These are phyloP conservation scores for Metarhizium robertsii DNA, from an alignment of 2,329 filamentous ascomycete species.

Conservation along the genomic window DNA sequence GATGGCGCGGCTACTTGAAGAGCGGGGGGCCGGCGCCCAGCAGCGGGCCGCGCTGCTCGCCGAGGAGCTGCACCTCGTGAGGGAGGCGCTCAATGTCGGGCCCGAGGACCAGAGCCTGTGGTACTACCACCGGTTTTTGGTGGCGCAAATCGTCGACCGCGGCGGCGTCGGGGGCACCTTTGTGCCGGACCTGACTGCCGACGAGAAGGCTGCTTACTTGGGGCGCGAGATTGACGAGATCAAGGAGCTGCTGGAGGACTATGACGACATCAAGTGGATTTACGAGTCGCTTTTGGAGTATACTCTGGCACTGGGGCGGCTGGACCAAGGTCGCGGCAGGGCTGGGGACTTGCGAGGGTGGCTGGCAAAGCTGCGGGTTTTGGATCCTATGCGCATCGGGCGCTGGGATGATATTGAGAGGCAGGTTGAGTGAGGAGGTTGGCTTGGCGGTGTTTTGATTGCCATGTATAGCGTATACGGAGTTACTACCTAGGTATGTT, in stretches of 20 bases:
- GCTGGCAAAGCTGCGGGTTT: background rate
- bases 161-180: background rate
- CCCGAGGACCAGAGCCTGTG: constrained; percentile 4
- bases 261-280: background rate
- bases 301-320: background rate
- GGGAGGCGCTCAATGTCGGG: constrained; percentile 1
- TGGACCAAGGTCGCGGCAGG: background rate
- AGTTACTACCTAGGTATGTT: too few relatives aligned
- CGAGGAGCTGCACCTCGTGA: background rate
- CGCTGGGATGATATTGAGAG: background rate
- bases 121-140: constrained; percentile 4
- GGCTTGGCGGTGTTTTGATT: too few relatives aligned
- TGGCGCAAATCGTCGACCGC: background rate
- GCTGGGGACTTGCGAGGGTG: background rate
- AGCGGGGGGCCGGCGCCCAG: background rate
- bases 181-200: background rate
- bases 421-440: background rate
- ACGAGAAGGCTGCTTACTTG: background rate
- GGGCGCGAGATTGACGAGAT: constrained; percentile 2
- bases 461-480: too few relatives aligned
- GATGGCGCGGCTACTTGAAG: background rate
- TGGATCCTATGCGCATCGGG: constrained; percentile 3
- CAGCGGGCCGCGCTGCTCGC: background rate
- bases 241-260: constrained; percentile 2
- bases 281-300: constrained; percentile 4